These are phyloP conservation scores for Vitis rotundifolia DNA, from an alignment of 164 flowering plant species.

Conservation along the genomic window DNA sequence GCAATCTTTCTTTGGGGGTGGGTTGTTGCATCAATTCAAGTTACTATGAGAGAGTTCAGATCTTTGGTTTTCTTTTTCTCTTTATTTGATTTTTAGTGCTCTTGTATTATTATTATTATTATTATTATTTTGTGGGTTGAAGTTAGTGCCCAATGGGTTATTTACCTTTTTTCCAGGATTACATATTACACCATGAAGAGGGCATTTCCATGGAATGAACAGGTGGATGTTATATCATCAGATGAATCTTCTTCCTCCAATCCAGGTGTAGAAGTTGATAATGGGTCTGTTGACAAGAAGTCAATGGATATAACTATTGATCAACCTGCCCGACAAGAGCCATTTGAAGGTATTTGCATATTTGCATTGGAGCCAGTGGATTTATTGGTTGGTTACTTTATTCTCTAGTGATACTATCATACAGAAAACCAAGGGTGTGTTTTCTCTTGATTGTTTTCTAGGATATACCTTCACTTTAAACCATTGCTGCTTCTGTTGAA, in stretches of 20 bases:
- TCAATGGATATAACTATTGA: background rate
- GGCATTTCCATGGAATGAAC: constrained; percentile 25
- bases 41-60: background rate
- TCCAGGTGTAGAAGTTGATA: constrained; percentile 12
- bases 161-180: background rate
- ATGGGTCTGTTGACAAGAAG: constrained; percentile 2
- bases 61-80: background rate
- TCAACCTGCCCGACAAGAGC: constrained; percentile 19
- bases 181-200: constrained; percentile 25
- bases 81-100: background rate
- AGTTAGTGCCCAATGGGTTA: background rate
- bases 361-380: background rate
- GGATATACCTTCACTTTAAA: background rate
- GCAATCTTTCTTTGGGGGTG: too few relatives aligned
- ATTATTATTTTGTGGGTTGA: background rate
- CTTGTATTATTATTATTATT: background rate
- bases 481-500: background rate
- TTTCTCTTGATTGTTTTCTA: background rate
- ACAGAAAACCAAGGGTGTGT: too few relatives aligned
- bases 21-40: background rate
- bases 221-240: constrained; percentile 33
- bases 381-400: background rate
- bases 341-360: constrained; percentile 34
- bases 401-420: too few relatives aligned
- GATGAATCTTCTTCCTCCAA: constrained; percentile 39